A percentile compares a stretch with the other conserved stretches of the same genome.
Evolutionary conservation across 768 basidiomycete genomes (phyloP).

Genomic region (Rhodosporidiobolus odoratus): DNA sequence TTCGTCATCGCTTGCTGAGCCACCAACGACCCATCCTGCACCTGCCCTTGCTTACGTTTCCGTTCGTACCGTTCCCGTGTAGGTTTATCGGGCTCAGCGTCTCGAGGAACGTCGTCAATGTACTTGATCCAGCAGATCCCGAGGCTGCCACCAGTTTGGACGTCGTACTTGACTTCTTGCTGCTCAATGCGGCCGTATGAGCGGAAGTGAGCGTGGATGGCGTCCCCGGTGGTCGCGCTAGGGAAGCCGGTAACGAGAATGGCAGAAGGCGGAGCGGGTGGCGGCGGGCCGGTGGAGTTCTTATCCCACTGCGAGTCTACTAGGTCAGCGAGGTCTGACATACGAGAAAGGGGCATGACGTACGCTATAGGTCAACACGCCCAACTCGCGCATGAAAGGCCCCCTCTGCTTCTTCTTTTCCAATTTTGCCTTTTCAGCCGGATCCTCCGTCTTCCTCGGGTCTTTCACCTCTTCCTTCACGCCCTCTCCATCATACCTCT

Average conservation of each 20-base stretch:
- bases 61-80: constrained; percentile 28
- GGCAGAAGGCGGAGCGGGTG: constrained; percentile 55
- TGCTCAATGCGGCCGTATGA: constrained; percentile 59
- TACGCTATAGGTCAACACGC: constrained; percentile 59
- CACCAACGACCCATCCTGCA: constrained; percentile 56
- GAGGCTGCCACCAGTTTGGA: constrained; percentile 69
- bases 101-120: constrained; percentile 34
- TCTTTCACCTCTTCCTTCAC: constrained; percentile 54
- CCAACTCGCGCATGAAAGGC: constrained; percentile 45
- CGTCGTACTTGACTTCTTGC: constrained; percentile 74
- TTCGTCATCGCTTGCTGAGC: constrained; percentile 62
- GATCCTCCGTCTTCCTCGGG: constrained; percentile 54
- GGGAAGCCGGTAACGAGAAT: constrained; percentile 69
- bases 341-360: constrained; percentile 30
- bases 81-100: constrained; percentile 7
- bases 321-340: background rate
- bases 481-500: constrained; percentile 57
- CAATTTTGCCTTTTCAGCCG: constrained; percentile 39
- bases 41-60: constrained; percentile 11
- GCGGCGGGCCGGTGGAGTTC: constrained; percentile 65
- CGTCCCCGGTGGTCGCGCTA: constrained; percentile 61
- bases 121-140: constrained; percentile 75
- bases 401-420: constrained; percentile 44
- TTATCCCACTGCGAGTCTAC: constrained; percentile 62
- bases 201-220: constrained; percentile 63